Evolutionary conservation across 306 rosid genomes (phyloP).

Genomic region (Trifolium pratense): DNA sequence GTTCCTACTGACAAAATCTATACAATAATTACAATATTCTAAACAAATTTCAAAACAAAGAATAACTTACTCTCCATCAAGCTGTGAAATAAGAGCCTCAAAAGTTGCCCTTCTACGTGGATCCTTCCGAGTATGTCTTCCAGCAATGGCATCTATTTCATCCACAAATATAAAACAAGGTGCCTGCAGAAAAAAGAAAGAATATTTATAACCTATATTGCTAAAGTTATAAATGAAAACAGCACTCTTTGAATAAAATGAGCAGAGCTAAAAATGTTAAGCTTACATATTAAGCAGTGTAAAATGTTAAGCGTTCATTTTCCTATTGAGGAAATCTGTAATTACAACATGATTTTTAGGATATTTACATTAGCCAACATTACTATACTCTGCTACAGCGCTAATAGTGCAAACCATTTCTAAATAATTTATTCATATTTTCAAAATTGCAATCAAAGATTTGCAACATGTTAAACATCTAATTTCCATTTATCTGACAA

Average conservation of each 20-base stretch:
- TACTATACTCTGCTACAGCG: constrained; percentile 6
- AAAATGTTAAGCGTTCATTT: constrained; percentile 3
- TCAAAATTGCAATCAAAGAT: constrained; percentile 10
- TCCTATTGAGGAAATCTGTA: constrained; percentile 15
- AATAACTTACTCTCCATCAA: constrained; percentile 92
- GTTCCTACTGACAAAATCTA: background rate
- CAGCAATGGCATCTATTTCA: constrained; percentile 99
- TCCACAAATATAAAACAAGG: constrained; percentile 94
- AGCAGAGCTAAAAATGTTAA: background rate
- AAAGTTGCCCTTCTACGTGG: constrained; percentile 92
- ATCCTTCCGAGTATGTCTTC: constrained; percentile 91
- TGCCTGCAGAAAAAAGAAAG: constrained; percentile 58
- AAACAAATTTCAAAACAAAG: constrained; percentile 4
- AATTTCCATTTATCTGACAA: constrained; percentile 30
- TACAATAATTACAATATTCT: constrained; percentile 3
- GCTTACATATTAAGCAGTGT: constrained; percentile 20
- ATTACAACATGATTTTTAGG: constrained; percentile 5
- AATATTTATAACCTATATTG: constrained; percentile 29
- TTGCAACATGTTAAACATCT: constrained; percentile 34
- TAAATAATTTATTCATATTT: constrained; percentile 31
- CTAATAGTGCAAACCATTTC: constrained; percentile 9
- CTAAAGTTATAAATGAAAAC: constrained; percentile 18
- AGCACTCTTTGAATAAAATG: constrained; percentile 5
- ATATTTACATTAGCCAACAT: constrained; percentile 3
- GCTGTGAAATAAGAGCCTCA: constrained; percentile 93